Evolutionary conservation across 2,329 filamentous ascomycete species (phyloP), one percentile per base, ranked within the genome.

Genomic region (Penicillium nordicum): DNA sequence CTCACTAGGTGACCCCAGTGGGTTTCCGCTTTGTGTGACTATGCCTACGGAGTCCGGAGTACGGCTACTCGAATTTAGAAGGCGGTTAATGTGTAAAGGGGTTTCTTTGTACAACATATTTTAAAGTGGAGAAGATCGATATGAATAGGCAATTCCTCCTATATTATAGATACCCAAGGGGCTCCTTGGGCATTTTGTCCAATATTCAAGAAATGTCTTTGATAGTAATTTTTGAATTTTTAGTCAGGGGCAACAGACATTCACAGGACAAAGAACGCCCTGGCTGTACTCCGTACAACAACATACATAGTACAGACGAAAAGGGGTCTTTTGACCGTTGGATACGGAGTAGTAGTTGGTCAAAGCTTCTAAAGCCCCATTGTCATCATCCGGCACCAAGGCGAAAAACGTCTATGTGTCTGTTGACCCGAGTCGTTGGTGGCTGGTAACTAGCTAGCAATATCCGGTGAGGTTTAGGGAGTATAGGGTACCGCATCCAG

Each of bases 11-110:
- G 84, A 63, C 7, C n/a, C 29, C n/a, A 82, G 81, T 1, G 79
- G 79, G 0, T 83, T 83, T 55, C 80, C 80, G 0, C 84, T 83
- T 32, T 76, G 76, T 27, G 76, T 84, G 1, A 84, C 80, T 0
- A 78, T 83, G 32, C 81, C 81, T 30, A 34, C 7, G 25, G 12
- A 23, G 23, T 44, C 7, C n/a, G n/a, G 8, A 2, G 10, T 36
- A 47, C 45, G 38, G 53, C 10, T 61, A 54, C 45, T 61, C 55
- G 21, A n/a, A 51, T 64, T 42, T 42, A 64, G 41, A 53, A 50
- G 41, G 52, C 27, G 29, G 53, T 58, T 49, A 49, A 59, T 44
- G 38, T 51, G 29, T 55, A 53, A 57, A 44, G 18, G 47, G 53
- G 40, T 14, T 23, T 5, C 27, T 42, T 27, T 32, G n/a, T 48